Evolutionary conservation across 1,139 yeast genomes (phyloP), one percentile per base, ranked within the genome.

Genomic region (Geotrichum histeridarum): DNA sequence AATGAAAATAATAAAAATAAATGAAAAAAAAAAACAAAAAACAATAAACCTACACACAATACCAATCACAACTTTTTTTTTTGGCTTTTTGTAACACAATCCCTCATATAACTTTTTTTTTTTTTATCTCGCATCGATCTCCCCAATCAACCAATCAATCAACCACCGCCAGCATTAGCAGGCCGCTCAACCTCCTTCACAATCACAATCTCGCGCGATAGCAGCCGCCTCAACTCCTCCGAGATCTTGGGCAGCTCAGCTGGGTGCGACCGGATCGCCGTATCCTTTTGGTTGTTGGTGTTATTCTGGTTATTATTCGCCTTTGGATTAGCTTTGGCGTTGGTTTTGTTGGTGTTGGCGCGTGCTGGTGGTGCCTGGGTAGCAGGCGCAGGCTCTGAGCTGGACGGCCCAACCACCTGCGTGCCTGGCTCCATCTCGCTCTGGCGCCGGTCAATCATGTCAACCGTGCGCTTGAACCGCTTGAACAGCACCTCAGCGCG

Each of bases 401-500:
- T 51, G 27, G 17, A 11, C 37, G 37, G 4, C 4, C 14, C 37
- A 11, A 22, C 27, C 27, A 22, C 4, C 3, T 22, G 27, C 14
- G 7, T 33, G 37, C 54, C 53, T 17, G 56, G 53, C 35, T 54
- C 50, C 42, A 64, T 60, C 32, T 70, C 67, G 54, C 70, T 66
- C 61, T 76, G 74, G 60, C 78, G 82, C 36, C 87, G 70, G 64
- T 87, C 95, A 58, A 90, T 81, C 50, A 89, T 78, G 57, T 83
- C 87, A 54, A 89, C 79, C 77, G 89, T 84, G 60, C 89, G 81
- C 63, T 82, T 79, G 69, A 90, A 93, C 61, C 86, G 80, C 62
- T 87, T 76, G 67, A 89, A 93, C 47, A 93, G 73, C 38, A 88
- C 74, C 67, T 93, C 98, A 11, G 95, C 83, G 49, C 97, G 74